phyloP scores from a whole-genome alignment of 2,329 filamentous ascomycete species.

The Neofusicoccum sp. region DNA sequence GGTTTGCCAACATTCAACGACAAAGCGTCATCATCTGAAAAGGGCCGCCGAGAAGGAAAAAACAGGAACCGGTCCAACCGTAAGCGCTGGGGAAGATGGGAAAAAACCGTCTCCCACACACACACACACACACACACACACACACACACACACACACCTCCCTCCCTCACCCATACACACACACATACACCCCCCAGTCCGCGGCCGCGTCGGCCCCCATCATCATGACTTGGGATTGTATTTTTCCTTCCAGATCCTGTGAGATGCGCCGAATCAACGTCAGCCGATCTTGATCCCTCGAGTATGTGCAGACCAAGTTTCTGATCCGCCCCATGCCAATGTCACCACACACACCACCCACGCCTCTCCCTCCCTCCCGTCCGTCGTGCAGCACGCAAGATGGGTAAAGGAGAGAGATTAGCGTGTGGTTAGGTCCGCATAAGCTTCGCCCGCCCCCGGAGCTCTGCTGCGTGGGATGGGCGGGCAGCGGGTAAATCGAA shows the following conservation, averaged over 20 bases:
- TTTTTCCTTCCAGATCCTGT: slow-evolving; percentile 98
- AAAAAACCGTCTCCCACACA: no score
- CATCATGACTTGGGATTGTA: slow-evolving; percentile 61
- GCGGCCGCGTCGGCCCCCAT: background rate
- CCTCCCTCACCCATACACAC: background rate
- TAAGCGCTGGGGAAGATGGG: no score
- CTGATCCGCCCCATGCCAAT: background rate
- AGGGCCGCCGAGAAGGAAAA: background rate
- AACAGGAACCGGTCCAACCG: background rate
- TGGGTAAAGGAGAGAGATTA: background rate
- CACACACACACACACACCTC: background rate
- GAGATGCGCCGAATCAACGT: background rate
- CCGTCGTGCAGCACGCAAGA: background rate
- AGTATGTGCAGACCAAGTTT: background rate
- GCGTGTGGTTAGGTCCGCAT: background rate
- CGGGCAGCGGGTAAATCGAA: background rate
- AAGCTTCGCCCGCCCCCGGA: background rate
- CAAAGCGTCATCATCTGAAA: no score
- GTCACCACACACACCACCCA: background rate
- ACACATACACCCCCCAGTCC: background rate
- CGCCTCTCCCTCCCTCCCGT: background rate
- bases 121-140: background rate
- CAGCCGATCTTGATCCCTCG: background rate
- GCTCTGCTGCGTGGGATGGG: background rate
- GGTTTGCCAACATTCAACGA: no score